phyloP scores from a whole-genome alignment of 306 rosid species.

The Dryas octopetala region DNA sequence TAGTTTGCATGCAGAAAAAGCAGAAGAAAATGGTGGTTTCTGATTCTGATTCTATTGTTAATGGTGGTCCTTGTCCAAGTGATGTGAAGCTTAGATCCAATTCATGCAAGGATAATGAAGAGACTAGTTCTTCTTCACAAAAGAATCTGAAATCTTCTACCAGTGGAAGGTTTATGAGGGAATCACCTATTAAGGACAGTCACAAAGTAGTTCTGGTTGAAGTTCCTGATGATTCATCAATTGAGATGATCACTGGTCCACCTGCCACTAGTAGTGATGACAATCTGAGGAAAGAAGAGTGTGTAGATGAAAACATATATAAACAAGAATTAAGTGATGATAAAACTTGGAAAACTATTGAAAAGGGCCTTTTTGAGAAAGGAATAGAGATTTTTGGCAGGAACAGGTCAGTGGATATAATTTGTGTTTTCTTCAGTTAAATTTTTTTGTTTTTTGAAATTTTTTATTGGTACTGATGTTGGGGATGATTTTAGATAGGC shows the following conservation, averaged over 20 bases:
- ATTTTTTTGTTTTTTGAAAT: slow-evolving; percentile 14
- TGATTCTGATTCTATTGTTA: slow-evolving; percentile 80
- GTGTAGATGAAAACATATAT: slow-evolving; percentile 60
- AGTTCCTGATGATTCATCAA: slow-evolving; percentile 51
- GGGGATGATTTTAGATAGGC: slow-evolving; percentile 1
- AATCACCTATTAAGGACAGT: slow-evolving; percentile 31
- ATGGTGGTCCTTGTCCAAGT: slow-evolving; percentile 47
- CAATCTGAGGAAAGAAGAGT: slow-evolving; percentile 67
- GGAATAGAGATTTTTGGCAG: slow-evolving; percentile 90
- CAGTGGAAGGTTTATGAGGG: slow-evolving; percentile 45
- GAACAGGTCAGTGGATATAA: slow-evolving; percentile 65
- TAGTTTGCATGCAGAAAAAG: slow-evolving; percentile 82
- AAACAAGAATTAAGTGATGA: slow-evolving; percentile 62
- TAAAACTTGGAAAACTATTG: slow-evolving; percentile 85
- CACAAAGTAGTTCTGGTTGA: slow-evolving; percentile 48
- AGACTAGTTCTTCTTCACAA: slow-evolving; percentile 42
- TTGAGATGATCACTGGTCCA: slow-evolving; percentile 56
- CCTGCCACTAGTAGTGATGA: slow-evolving; percentile 61
- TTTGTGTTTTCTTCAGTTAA: slow-evolving; percentile 15
- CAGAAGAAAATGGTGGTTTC: slow-evolving; percentile 76
- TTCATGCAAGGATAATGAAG: slow-evolving; percentile 42
- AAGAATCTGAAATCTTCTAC: slow-evolving; percentile 39
- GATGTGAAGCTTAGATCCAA: slow-evolving; percentile 47
- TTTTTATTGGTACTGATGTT: slow-evolving; percentile 10
- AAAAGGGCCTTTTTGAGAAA: slow-evolving; percentile 84